Conservation (phyloP, 2,329 filamentous ascomycete genomes). For the Pseudogymnoascus sp. region DNA sequence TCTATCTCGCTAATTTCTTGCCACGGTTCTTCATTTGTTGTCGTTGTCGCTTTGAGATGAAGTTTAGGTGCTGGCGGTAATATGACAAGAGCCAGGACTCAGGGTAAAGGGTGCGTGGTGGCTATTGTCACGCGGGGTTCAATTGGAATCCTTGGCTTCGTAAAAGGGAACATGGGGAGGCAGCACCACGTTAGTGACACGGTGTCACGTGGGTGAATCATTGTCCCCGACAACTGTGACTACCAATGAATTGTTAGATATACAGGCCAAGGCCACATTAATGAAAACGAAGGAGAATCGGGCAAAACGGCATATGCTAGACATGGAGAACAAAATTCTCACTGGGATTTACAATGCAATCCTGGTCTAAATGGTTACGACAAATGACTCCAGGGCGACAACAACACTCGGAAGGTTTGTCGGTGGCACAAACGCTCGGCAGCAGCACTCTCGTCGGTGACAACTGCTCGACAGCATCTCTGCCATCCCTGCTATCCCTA, state of each 20-base stretch:
- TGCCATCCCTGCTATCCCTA: no score
- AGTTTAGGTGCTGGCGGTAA: background rate
- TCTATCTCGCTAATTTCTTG: background rate
- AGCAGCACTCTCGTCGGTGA: background rate
- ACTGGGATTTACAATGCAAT: no score
- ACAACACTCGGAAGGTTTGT: background rate
- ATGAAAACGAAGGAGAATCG: no score
- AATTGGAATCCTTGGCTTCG: background rate
- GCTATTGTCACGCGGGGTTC: background rate
- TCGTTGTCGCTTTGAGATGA: background rate
- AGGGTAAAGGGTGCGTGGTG: background rate
- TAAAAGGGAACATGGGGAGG: background rate
- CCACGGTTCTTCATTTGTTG: background rate
- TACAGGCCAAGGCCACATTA: no score
- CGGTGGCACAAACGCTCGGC: background rate
- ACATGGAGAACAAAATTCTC: no score
- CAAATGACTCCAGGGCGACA: background rate
- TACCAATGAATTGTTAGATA: no score
- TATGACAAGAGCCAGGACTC: background rate
- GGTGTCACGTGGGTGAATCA: background rate
- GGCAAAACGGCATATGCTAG: no score
- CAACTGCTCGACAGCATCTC: background rate
- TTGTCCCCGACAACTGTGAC: background rate
- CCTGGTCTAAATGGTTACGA: no score
- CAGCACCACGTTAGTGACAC: slow-evolving; percentile 4